A percentile compares a stretch with the other conserved stretches of the same genome.
These are phyloP conservation scores for Mycosphaerelloides madeirae DNA, from an alignment of 2,329 filamentous ascomycete species.

Conservation along the genomic window DNA sequence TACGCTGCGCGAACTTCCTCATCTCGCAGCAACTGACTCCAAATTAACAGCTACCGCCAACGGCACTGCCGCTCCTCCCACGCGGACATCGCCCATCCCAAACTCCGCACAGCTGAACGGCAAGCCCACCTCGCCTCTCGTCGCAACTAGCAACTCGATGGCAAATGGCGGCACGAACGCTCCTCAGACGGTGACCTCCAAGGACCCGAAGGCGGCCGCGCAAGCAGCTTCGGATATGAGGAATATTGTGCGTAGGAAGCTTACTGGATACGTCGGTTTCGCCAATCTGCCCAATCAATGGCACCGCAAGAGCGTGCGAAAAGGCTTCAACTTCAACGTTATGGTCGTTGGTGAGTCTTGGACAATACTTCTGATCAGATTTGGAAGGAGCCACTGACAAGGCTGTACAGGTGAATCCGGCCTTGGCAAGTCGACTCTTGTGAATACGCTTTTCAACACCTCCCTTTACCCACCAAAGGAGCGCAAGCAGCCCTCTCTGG, in stretches of 20 bases:
- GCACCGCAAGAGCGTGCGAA: slow-evolving; percentile 99
- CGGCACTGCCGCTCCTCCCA: slow-evolving; percentile 40
- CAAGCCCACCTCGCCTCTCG: slow-evolving; percentile 51
- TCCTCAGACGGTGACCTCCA: slow-evolving; percentile 59
- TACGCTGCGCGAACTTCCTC: slow-evolving; percentile 13
- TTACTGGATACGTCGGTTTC: slow-evolving; percentile 97
- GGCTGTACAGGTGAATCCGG: slow-evolving; percentile 80
- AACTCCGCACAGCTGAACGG: slow-evolving; percentile 42
- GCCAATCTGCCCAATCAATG: slow-evolving; percentile 99
- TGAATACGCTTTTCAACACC: slow-evolving; percentile 99
- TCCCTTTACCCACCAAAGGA: slow-evolving; percentile 98
- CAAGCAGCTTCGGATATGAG: slow-evolving; percentile 56
- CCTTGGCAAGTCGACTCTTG: slow-evolving; percentile 95
- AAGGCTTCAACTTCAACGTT: slow-evolving; percentile 99
- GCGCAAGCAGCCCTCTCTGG: slow-evolving; percentile 92
- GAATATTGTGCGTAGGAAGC: slow-evolving; percentile 96
- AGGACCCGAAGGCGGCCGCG: slow-evolving; percentile 56
- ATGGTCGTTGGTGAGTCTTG: slow-evolving; percentile 93
- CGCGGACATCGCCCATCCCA: slow-evolving; percentile 45
- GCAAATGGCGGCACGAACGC: slow-evolving; percentile 43
- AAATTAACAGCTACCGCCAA: slow-evolving; percentile 38
- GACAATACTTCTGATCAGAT: neutral
- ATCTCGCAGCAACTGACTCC: slow-evolving; percentile 18
- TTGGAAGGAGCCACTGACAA: slow-evolving; percentile 14
- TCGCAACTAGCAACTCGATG: slow-evolving; percentile 56